A percentile compares a stretch with the other conserved stretches of the same genome.
phyloP scores from a whole-genome alignment of 441 rosid genomes.

The Bruguiera hainesii region DNA sequence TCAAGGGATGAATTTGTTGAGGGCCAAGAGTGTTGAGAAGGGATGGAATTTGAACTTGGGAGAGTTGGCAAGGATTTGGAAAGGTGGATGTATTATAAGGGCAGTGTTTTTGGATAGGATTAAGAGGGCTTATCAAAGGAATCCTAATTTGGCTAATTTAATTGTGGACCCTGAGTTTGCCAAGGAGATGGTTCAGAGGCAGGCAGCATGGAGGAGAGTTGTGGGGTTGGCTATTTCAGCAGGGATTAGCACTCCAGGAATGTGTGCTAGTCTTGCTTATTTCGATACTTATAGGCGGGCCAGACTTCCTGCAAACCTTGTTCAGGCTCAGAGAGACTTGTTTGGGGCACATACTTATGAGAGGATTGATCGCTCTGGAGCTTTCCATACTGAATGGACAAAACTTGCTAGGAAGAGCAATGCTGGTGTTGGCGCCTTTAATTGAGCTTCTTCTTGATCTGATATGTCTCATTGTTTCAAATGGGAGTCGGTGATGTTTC shows the following conservation, averaged over 20 bases:
- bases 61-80: constrained; percentile 93
- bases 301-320: constrained; percentile 82
- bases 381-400: constrained; percentile 86
- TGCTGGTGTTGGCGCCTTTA: constrained; percentile 44
- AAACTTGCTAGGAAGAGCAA: constrained; percentile 62
- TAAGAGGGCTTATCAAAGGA: constrained; percentile 88
- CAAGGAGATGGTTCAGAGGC: constrained; percentile 94
- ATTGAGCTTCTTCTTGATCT: constrained; percentile 33
- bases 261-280: constrained; percentile 92
- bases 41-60: constrained; percentile 83
- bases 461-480: constrained; percentile 21
- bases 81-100: constrained; percentile 93
- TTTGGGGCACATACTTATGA: constrained; percentile 96
- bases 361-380: constrained; percentile 74
- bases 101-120: constrained; percentile 96
- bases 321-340: constrained; percentile 98
- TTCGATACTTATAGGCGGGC: constrained; percentile 94
- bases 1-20: constrained; percentile 90
- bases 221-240: constrained; percentile 81
- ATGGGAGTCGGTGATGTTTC: constrained; percentile 25
- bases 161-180: constrained; percentile 95
- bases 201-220: constrained; percentile 96
- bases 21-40: constrained; percentile 76
- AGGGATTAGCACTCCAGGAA: constrained; percentile 93
- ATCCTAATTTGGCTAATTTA: constrained; percentile 77